Evolutionary conservation across 768 basidiomycete genomes (phyloP).

Genomic region (Zangia roseola): DNA sequence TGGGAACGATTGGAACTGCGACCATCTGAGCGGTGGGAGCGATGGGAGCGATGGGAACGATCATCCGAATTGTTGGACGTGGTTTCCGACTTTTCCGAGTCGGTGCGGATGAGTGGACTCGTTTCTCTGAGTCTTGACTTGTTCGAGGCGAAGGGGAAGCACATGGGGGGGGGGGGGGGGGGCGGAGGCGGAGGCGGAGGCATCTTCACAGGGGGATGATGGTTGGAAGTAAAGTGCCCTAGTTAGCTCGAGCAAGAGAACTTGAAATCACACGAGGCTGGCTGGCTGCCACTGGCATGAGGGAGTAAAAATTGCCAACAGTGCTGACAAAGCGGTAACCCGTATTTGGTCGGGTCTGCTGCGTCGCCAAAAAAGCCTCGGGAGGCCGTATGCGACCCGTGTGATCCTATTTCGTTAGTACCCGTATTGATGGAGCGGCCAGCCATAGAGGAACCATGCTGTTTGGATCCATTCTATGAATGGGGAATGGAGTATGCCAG

Average conservation of each 20-base stretch:
- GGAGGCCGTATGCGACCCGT: constrained; percentile 14
- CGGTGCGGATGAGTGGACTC: constrained; percentile 30
- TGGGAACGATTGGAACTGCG: constrained; percentile 22
- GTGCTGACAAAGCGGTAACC: constrained; percentile 26
- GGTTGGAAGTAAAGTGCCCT: constrained; percentile 18
- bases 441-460: constrained; percentile 14
- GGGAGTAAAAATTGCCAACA: constrained; percentile 25
- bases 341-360: constrained; percentile 21
- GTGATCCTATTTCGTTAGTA: constrained; percentile 19
- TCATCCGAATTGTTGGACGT: constrained; percentile 35
- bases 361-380: constrained; percentile 19
- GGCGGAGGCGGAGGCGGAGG: constrained; percentile 51
- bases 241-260: constrained; percentile 14
- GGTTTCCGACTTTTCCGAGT: constrained; percentile 47
- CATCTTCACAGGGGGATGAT: constrained; percentile 37
- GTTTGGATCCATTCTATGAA: constrained; percentile 10
- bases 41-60: constrained; percentile 29
- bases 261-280: constrained; percentile 30
- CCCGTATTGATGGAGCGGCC: constrained; percentile 10
- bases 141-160: constrained; percentile 51
- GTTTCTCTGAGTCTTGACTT: constrained; percentile 26
- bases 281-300: constrained; percentile 19
- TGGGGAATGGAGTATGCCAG: too few relatives aligned
- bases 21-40: constrained; percentile 27
- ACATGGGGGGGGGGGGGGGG: constrained; percentile 51